Evolutionary conservation across 108 stramenopile species (phyloP).

Genomic region (Skeletonema menzelii): DNA sequence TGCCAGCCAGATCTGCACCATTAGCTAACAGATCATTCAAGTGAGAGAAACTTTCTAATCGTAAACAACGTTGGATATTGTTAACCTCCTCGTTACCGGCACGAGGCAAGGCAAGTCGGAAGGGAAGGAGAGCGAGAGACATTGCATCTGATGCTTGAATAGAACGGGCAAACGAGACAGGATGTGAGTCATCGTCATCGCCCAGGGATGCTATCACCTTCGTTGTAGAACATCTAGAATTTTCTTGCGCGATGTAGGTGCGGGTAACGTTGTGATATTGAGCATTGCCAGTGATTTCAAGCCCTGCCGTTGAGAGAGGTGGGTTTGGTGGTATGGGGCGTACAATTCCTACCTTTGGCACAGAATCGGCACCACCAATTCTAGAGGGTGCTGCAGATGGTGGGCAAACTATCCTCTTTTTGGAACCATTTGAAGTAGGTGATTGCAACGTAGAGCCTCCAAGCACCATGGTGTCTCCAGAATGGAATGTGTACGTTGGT

Average conservation of each 20-base stretch:
- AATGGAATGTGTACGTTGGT: conserved; percentile 34
- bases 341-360: conserved; percentile 81
- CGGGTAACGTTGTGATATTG: conserved; percentile 35
- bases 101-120: conserved; percentile 72
- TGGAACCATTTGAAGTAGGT: background rate
- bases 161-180: conserved; percentile 35
- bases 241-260: conserved; percentile 37
- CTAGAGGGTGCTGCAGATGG: conserved; percentile 43
- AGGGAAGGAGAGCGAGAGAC: conserved; percentile 54
- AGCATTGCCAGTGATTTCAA: conserved; percentile 51
- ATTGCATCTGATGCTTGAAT: conserved; percentile 41
- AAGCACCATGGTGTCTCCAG: conserved; percentile 27
- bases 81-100: conserved; percentile 51
- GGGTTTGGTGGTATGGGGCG: conserved; percentile 62
- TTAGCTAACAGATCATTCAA: conserved; percentile 62
- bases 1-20: conserved; percentile 52
- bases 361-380: conserved; percentile 64
- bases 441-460: background rate
- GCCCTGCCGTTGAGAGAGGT: conserved; percentile 18
- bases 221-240: conserved; percentile 24
- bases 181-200: conserved; percentile 37
- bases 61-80: conserved; percentile 50
- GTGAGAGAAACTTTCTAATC: conserved; percentile 54
- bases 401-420: conserved; percentile 42
- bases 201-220: conserved; percentile 40